Evolutionary conservation across 2,329 filamentous ascomycete species (phyloP).

Genomic region (Xylaria sp.): DNA sequence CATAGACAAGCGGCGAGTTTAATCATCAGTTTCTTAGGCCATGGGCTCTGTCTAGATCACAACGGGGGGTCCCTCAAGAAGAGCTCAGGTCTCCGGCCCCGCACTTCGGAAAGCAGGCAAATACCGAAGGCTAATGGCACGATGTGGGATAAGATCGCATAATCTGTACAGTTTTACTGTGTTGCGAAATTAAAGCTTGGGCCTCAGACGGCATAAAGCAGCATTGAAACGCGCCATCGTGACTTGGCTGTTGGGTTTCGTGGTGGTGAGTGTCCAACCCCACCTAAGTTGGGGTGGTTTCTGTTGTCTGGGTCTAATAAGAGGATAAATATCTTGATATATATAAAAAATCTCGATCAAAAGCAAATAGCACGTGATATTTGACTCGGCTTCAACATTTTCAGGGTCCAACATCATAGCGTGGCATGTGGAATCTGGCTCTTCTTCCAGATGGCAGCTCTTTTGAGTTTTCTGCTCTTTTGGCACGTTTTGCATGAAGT

Average conservation of each 20-base stretch:
- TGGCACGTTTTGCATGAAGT: slow-evolving; percentile 4
- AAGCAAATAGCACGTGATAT: slow-evolving; percentile 22
- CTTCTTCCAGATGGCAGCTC: not conserved
- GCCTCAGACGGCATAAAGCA: slow-evolving; percentile 9
- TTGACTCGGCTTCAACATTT: not conserved
- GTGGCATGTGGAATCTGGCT: slow-evolving; percentile 15
- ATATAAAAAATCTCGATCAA: not conserved
- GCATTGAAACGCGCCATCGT: not conserved
- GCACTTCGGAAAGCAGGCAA: not conserved
- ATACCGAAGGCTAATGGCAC: slow-evolving; percentile 14
- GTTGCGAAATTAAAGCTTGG: not conserved
- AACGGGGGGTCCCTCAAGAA: slow-evolving; percentile 1
- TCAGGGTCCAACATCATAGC: slow-evolving; percentile 13
- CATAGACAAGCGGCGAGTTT: not conserved
- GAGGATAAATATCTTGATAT: not conserved
- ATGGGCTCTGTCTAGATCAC: not conserved
- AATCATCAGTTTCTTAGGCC: slow-evolving; percentile 5
- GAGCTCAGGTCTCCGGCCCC: not conserved
- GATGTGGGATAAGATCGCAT: not conserved
- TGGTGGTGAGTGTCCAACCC: slow-evolving; percentile 4
- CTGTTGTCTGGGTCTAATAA: slow-evolving; percentile 1
- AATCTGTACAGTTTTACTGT: not conserved
- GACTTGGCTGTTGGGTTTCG: slow-evolving; percentile 13
- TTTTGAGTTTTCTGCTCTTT: not conserved
- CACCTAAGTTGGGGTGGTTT: slow-evolving; percentile 16